These are phyloP conservation scores for Fusarium denticulatum DNA, from an alignment of 2,329 filamentous ascomycete species.

Conservation along the genomic window DNA sequence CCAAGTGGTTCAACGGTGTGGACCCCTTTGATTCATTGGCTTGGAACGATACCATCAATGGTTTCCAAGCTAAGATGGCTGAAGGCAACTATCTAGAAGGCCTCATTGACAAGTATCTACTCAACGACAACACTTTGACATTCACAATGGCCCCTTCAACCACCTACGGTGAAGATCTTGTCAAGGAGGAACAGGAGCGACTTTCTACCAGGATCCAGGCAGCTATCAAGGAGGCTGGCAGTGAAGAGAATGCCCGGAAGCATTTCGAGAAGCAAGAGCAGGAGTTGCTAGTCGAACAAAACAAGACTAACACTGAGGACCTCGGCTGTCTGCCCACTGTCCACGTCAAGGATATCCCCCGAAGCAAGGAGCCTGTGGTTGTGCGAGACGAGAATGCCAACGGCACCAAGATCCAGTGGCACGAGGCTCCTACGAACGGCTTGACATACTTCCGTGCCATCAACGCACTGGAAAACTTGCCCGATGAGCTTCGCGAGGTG, in stretches of 20 bases:
- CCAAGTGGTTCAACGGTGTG: conserved; percentile 94
- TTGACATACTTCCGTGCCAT: conserved; percentile 95
- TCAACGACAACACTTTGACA: conserved; percentile 86
- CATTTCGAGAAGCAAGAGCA: conserved; percentile 82
- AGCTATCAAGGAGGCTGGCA: conserved; percentile 73
- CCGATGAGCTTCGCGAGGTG: conserved; percentile 83
- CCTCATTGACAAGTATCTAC: conserved; percentile 86
- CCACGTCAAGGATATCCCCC: conserved; percentile 87
- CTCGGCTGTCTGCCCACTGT: conserved; percentile 89
- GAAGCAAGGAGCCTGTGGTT: conserved; percentile 70
- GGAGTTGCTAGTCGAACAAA: conserved; percentile 82
- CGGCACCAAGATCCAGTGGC: conserved; percentile 82
- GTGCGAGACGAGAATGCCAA: conserved; percentile 73
- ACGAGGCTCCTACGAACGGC: conserved; percentile 92
- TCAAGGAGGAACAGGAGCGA: conserved; percentile 78
- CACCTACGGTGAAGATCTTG: conserved; percentile 77
- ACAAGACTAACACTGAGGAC: conserved; percentile 84
- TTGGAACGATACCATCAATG: conserved; percentile 88
- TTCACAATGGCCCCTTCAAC: conserved; percentile 94
- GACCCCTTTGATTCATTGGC: conserved; percentile 91
- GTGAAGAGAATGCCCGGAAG: conserved; percentile 75
- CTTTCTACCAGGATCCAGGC: conserved; percentile 79
- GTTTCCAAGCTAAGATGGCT: conserved; percentile 81
- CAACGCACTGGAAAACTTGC: conserved; percentile 80
- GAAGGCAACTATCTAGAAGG: conserved; percentile 84